Conservation (phyloP, 108 stramenopile species). For the Skeletonema costatum region DNA sequence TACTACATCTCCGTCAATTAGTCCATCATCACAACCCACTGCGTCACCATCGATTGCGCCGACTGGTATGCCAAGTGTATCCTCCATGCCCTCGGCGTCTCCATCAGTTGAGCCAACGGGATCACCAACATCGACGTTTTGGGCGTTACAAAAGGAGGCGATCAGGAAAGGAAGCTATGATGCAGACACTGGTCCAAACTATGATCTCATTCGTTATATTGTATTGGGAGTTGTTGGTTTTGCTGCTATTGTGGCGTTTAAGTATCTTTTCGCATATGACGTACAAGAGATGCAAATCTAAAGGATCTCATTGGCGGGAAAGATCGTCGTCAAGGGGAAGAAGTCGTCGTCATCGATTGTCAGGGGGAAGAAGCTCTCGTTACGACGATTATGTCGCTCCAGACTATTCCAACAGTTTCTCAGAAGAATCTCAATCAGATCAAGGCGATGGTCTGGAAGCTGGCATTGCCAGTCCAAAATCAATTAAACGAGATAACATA, state of each 20-base stretch:
- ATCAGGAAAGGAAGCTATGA: background rate
- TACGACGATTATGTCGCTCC: background rate
- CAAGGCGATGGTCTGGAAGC: slow-evolving; percentile 18
- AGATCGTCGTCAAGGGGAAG: background rate
- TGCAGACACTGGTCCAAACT: background rate
- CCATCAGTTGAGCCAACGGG: background rate
- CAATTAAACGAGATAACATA: background rate
- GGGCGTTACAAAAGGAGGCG: background rate
- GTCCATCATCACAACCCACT: background rate
- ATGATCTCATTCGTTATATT: background rate
- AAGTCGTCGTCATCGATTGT: background rate
- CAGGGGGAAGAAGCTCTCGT: background rate
- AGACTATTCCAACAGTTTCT: no score
- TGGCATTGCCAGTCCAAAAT: slow-evolving; percentile 13
- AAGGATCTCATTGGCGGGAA: background rate
- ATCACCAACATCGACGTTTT: background rate
- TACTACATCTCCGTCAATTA: no score
- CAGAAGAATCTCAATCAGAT: background rate
- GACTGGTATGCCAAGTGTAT: slow-evolving; percentile 2
- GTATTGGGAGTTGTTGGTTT: background rate
- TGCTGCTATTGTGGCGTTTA: background rate
- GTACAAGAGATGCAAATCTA: background rate
- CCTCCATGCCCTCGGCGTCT: background rate
- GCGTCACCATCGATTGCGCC: background rate
- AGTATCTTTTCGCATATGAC: background rate